Percentiles rank a stretch among this genome's conserved stretches.
Evolutionary conservation across 305 asterid genomes (phyloP).

Genomic region (Fraxinus ornus): DNA sequence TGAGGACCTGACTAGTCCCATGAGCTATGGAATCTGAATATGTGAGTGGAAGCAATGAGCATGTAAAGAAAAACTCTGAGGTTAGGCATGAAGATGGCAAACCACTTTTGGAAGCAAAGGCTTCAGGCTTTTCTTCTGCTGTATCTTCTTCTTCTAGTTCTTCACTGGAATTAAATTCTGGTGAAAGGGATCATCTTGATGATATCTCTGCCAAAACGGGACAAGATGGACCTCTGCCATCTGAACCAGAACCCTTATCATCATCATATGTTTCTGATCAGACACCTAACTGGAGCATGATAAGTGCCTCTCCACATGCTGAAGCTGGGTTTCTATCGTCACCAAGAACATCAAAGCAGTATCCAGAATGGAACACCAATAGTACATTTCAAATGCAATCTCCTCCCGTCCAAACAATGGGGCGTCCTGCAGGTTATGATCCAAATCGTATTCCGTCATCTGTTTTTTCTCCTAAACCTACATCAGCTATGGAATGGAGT

Average conservation of each 20-base stretch:
- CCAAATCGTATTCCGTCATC: slow-evolving; percentile 80
- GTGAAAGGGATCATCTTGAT: slow-evolving; percentile 18
- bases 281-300: slow-evolving; percentile 53
- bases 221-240: slow-evolving; percentile 24
- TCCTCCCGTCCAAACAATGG: slow-evolving; percentile 59
- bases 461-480: slow-evolving; percentile 46
- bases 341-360: neutral
- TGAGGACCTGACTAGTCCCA: slow-evolving; percentile 8
- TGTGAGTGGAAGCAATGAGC: slow-evolving; percentile 25
- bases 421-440: slow-evolving; percentile 52
- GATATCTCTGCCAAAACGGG: slow-evolving; percentile 25
- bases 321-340: slow-evolving; percentile 24
- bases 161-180: slow-evolving; percentile 15
- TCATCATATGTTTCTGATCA: slow-evolving; percentile 28
- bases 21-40: slow-evolving; percentile 35
- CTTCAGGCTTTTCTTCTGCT: slow-evolving; percentile 22
- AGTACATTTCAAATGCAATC: slow-evolving; percentile 33
- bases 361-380: slow-evolving; percentile 27
- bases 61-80: slow-evolving; percentile 22
- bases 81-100: slow-evolving; percentile 21
- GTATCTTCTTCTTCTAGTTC: slow-evolving; percentile 30
- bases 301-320: slow-evolving; percentile 43
- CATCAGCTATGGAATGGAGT: slow-evolving; percentile 69
- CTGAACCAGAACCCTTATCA: slow-evolving; percentile 21
- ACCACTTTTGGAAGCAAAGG: slow-evolving; percentile 22